Conservation (phyloP, 768 basidiomycete species). For the Hemileccinum rubropunctum region DNA sequence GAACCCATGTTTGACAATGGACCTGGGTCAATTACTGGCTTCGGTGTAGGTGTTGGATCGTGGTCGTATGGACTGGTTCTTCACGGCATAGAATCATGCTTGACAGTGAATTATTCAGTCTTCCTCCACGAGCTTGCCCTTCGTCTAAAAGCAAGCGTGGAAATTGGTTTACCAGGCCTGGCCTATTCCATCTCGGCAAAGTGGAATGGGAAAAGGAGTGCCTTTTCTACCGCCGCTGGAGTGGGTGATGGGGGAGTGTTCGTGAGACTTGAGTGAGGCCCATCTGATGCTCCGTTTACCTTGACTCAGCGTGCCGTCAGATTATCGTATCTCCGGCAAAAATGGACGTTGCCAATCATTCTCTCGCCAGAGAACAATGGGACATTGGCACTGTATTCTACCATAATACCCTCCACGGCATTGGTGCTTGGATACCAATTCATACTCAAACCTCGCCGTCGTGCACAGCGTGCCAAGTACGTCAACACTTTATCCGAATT, state of each 20-base stretch:
- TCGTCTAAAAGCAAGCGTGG: slow-evolving; percentile 47
- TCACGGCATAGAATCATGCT: slow-evolving; percentile 42
- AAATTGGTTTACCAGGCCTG: slow-evolving; percentile 46
- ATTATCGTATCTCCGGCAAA: slow-evolving; percentile 54
- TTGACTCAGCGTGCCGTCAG: slow-evolving; percentile 34
- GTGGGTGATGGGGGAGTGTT: slow-evolving; percentile 47
- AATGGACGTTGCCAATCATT: slow-evolving; percentile 53
- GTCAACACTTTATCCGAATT: slow-evolving; percentile 9
- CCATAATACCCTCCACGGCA: slow-evolving; percentile 54
- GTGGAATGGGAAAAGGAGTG: slow-evolving; percentile 47
- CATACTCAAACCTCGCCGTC: slow-evolving; percentile 53
- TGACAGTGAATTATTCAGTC: slow-evolving; percentile 52
- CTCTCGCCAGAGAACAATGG: slow-evolving; percentile 50
- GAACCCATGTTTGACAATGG: slow-evolving; percentile 26
- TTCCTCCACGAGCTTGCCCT: slow-evolving; percentile 54
- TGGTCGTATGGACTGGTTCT: slow-evolving; percentile 51
- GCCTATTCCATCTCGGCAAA: slow-evolving; percentile 42
- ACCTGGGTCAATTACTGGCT: slow-evolving; percentile 50
- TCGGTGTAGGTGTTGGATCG: slow-evolving; percentile 44
- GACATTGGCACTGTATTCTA: slow-evolving; percentile 47
- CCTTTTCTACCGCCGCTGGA: slow-evolving; percentile 44
- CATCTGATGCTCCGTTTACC: slow-evolving; percentile 5
- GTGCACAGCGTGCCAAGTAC: slow-evolving; percentile 53
- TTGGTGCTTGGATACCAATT: slow-evolving; percentile 55
- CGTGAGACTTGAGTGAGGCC: slow-evolving; percentile 51